Percentiles rank a stretch among this genome's conserved stretches.
These are phyloP conservation scores for Clavariopsis aquatica DNA, from an alignment of 495 filamentous ascomycete genomes.

Conservation along the genomic window DNA sequence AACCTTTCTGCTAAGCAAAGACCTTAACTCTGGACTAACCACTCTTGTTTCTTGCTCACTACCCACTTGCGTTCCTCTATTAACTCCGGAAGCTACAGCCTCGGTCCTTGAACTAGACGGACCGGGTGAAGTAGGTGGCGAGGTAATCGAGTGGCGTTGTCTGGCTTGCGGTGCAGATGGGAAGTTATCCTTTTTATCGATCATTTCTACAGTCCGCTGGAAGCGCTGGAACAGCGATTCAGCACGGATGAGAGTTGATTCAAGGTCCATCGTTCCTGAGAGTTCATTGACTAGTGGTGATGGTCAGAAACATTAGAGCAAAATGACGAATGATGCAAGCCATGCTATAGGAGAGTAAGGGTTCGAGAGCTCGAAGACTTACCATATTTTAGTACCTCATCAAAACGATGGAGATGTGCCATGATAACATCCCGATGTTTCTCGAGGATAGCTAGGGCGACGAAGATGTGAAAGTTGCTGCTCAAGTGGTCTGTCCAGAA, in stretches of 20 bases:
- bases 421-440: conserved; percentile 93
- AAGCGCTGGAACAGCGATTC: conserved; percentile 88
- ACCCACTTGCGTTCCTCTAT: conserved; percentile 39
- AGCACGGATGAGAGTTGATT: conserved; percentile 78
- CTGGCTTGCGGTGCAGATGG: conserved; percentile 63
- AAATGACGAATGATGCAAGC: too few relatives aligned
- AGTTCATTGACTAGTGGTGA: conserved; percentile 78
- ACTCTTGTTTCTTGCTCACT: conserved; percentile 57
- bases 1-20: conserved; percentile 71
- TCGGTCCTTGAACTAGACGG: conserved; percentile 26
- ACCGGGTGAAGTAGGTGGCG: conserved; percentile 33
- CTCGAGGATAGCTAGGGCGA: conserved; percentile 93
- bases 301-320: too few relatives aligned
- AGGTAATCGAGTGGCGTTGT: conserved; percentile 48
- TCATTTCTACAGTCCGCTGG: conserved; percentile 78
- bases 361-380: conserved; percentile 40
- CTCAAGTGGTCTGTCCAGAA: conserved; percentile 92
- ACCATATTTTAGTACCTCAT: conserved; percentile 97
- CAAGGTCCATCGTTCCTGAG: conserved; percentile 85
- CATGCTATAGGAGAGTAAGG: conserved; percentile 17
- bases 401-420: conserved; percentile 89
- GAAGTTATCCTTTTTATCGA: conserved; percentile 83
- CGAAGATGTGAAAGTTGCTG: conserved; percentile 89
- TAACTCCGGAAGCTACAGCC: conserved; percentile 26
- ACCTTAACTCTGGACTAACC: conserved; percentile 79